These are phyloP conservation scores for Pseudocercospora macadamiae DNA, from an alignment of 2,329 filamentous ascomycete genomes.

Conservation along the genomic window DNA sequence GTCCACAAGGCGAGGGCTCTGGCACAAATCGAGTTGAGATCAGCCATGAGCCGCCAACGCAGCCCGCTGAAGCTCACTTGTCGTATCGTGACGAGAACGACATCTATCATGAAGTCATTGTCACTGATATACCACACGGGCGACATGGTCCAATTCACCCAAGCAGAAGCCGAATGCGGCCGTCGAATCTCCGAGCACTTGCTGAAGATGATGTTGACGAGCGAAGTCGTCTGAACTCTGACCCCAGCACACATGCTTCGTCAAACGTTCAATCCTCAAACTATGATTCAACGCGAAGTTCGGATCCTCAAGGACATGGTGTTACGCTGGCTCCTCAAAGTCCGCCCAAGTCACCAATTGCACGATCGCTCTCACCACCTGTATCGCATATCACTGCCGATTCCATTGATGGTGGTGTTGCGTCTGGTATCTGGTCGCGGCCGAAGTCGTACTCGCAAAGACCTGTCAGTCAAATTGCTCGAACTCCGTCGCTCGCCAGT, in stretches of 20 bases:
- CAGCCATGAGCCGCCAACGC: slow-evolving; percentile 24
- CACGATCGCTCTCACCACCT: slow-evolving; percentile 13
- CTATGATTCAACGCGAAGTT: slow-evolving; percentile 14
- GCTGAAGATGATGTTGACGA: slow-evolving; percentile 15
- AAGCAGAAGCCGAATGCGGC: slow-evolving; percentile 13
- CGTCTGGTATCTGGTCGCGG: slow-evolving; percentile 11
- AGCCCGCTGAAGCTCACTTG: slow-evolving; percentile 23
- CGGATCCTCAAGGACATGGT: slow-evolving; percentile 16
- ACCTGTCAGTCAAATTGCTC: slow-evolving; percentile 8
- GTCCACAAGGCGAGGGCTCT: slow-evolving; percentile 9
- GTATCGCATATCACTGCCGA: slow-evolving; percentile 4
- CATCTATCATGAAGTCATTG: slow-evolving; percentile 25
- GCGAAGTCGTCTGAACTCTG: slow-evolving; percentile 3
- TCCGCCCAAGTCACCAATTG: slow-evolving; percentile 2
- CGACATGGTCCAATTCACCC: slow-evolving; percentile 14
- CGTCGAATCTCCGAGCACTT: slow-evolving; percentile 16
- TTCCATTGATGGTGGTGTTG: slow-evolving; percentile 1
- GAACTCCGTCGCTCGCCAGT: slow-evolving; percentile 17
- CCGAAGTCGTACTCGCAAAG: slow-evolving; percentile 14
- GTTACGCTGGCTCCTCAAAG: slow-evolving; percentile 11
- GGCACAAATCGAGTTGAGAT: slow-evolving; percentile 24
- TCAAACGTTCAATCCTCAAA: not conserved
- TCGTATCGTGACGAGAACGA: slow-evolving; percentile 26
- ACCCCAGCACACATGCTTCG: not conserved
- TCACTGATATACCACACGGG: slow-evolving; percentile 24